Percentiles rank a stretch among this genome's conserved stretches.
Conservation (phyloP, 768 basidiomycete species). For the Podaxis sp. region DNA sequence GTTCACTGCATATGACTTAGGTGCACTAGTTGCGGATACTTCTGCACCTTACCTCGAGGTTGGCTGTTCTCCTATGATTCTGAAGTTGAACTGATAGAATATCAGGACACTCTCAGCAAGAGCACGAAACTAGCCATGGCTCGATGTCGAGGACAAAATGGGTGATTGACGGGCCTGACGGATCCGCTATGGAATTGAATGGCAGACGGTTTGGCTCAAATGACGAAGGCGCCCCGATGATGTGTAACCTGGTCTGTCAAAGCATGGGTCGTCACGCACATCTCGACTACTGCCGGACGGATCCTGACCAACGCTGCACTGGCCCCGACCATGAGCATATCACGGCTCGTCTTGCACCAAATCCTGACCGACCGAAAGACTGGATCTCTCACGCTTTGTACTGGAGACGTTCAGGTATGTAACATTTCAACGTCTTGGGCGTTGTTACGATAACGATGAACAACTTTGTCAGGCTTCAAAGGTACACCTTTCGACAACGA, state of each 20-base stretch:
- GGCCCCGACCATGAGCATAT: slow-evolving; percentile 50
- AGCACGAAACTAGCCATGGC: slow-evolving; percentile 64
- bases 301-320: slow-evolving; percentile 35
- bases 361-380: slow-evolving; percentile 51
- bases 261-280: slow-evolving; percentile 58
- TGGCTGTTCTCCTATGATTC: slow-evolving; percentile 9
- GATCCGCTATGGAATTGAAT: slow-evolving; percentile 49
- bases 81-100: background rate
- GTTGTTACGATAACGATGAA: background rate
- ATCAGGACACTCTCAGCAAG: slow-evolving; percentile 56
- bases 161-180: slow-evolving; percentile 55
- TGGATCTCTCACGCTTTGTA: slow-evolving; percentile 51
- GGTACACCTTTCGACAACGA: slow-evolving; percentile 26
- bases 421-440: background rate
- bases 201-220: slow-evolving; percentile 53
- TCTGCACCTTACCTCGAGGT: slow-evolving; percentile 59
- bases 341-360: slow-evolving; percentile 38
- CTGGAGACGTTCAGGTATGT: slow-evolving; percentile 60
- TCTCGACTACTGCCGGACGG: slow-evolving; percentile 53
- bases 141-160: slow-evolving; percentile 61
- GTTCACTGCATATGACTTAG: slow-evolving; percentile 25
- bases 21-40: slow-evolving; percentile 57
- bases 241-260: slow-evolving; percentile 58
- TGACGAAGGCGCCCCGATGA: slow-evolving; percentile 62
- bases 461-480: slow-evolving; percentile 48